Evolutionary conservation across 805 yeast species (phyloP).

Genomic region (Spencermartinsiella europaea): DNA sequence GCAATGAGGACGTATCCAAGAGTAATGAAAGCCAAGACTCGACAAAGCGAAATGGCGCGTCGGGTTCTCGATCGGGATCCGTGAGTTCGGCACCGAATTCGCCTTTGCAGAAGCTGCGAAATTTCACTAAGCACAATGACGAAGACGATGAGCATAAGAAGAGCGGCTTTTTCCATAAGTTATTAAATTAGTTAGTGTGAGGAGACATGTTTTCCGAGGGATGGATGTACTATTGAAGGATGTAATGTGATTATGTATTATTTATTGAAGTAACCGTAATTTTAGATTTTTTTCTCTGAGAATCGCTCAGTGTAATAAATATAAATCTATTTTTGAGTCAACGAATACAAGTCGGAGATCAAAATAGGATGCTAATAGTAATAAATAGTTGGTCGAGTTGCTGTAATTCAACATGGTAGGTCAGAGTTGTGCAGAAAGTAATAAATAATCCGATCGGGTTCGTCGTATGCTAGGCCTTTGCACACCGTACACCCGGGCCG

Average conservation of each 20-base stretch:
- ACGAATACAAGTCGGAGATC: too few species aligned
- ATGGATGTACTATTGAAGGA: neutral
- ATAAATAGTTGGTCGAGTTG: too few species aligned
- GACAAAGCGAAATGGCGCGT: neutral
- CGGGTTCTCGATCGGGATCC: neutral
- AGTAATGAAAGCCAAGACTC: neutral
- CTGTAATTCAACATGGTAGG: too few species aligned
- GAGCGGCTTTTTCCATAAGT: neutral
- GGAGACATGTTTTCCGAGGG: neutral
- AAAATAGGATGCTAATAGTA: too few species aligned
- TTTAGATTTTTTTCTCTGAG: neutral
- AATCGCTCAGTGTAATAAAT: too few species aligned
- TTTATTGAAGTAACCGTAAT: neutral
- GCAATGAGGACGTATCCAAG: neutral
- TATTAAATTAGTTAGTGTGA: neutral
- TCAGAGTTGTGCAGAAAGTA: too few species aligned
- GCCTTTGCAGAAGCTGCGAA: neutral
- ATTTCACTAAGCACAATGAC: neutral
- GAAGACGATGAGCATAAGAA: neutral
- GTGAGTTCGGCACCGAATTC: neutral
- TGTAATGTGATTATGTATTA: neutral
- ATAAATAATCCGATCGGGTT: too few species aligned
- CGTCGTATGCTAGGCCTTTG: too few species aligned
- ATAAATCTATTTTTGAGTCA: too few species aligned
- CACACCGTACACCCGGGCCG: too few species aligned